Evolutionary conservation across 2,329 filamentous ascomycete species (phyloP), one percentile per base, ranked within the genome.

Genomic region (Fusarium virguliforme): DNA sequence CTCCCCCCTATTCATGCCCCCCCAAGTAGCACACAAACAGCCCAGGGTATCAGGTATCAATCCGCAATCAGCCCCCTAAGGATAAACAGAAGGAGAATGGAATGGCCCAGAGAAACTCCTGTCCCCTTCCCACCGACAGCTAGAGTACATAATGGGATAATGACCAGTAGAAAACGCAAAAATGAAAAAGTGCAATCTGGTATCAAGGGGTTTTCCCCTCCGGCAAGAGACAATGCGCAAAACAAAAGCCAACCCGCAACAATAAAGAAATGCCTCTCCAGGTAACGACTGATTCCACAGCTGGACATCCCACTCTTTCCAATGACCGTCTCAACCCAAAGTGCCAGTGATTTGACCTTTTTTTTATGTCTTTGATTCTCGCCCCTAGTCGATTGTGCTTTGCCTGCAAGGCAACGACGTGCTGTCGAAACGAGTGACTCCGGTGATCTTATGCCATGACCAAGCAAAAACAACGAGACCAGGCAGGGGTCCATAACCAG

Each of bases 181-280:
- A 46, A 46, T 13, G 26, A 55, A 54, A 66, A 72, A 67, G 61
- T 70, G 60, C 70, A 72, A 70, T 72, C 64, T 72, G 66, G 70
- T 70, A 72, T 70, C 69, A 72, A 57, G 41, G 35, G 41, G 28
- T 26, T 61, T n/a, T 22, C 35, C 35, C 6, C 6, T n/a, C 60
- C 53, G 50, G 54, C 18, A 46, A 32, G 24, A 61, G 43, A 71
- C 54, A 67, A 62, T 48, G 38, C 41, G 46, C n/a, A 43, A 50
- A 56, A 60, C 50, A 55, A 28, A 57, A 40, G 32, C 34, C 48
- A n/a, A 67, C 30, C 51, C 41, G 66, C 13, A 41, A 32, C 28
- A 40, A n/a, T 13, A 57, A 62, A 32, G 48, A 38, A 48, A 48
- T 48, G 43, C 43, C 43, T 35, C 41, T 59, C 12, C 43, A 51